These are phyloP conservation scores for Drechslerella coelobrocha DNA, from an alignment of 2,329 filamentous ascomycete genomes.

Conservation along the genomic window DNA sequence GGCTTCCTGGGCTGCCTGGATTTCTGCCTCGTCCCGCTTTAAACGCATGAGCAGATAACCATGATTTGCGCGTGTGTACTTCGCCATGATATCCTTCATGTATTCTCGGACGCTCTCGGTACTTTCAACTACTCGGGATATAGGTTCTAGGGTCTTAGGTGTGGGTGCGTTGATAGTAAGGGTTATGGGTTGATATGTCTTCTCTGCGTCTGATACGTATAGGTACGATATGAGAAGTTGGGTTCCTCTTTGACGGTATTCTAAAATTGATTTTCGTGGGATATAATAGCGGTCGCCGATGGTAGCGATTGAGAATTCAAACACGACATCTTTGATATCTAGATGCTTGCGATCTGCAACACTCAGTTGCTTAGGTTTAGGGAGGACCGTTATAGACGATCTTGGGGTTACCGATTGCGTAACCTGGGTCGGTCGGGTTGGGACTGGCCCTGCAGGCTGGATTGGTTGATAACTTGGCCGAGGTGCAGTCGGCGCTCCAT, in stretches of 20 bases:
- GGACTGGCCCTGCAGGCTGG: conserved; percentile 46
- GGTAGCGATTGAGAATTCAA: conserved; percentile 67
- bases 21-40: conserved; percentile 59
- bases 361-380: conserved; percentile 47
- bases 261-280: conserved; percentile 77
- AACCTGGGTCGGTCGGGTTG: conserved; percentile 23
- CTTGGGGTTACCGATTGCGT: conserved; percentile 33
- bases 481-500: conserved; percentile 25
- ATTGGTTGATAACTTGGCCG: conserved; percentile 39
- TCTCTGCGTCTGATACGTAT: conserved; percentile 66
- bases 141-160: conserved; percentile 67
- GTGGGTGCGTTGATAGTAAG: conserved; percentile 66
- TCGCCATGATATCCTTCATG: conserved; percentile 74
- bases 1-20: conserved; percentile 40
- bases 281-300: conserved; percentile 79
- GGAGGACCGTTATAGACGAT: conserved; percentile 38
- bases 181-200: conserved; percentile 77
- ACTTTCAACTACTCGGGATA: conserved; percentile 69
- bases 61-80: conserved; percentile 72
- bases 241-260: conserved; percentile 66
- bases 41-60: conserved; percentile 72
- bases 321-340: conserved; percentile 71
- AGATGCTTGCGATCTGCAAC: conserved; percentile 62
- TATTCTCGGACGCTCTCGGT: conserved; percentile 70
- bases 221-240: conserved; percentile 77